phyloP scores from a whole-genome alignment of 2,329 filamentous ascomycete genomes.

The Aureobasidium uvarum region DNA sequence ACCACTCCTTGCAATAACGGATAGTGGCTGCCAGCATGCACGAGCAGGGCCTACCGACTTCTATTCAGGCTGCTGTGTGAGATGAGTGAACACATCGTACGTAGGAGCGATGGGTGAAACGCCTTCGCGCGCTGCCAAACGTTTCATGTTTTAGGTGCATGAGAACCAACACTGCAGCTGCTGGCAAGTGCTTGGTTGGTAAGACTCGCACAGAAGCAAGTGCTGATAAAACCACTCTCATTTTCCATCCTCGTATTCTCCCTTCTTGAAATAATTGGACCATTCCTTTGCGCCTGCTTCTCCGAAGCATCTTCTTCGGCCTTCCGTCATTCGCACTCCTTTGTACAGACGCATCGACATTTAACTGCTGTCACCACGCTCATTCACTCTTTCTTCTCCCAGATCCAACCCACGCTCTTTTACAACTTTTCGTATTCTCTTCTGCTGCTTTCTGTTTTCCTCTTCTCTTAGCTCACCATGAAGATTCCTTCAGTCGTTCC shows the following conservation, averaged over 20 bases:
- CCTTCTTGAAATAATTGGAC: slow-evolving; percentile 13
- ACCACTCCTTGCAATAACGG: slow-evolving; percentile 17
- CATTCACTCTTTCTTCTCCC: neutral
- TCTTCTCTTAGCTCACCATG: slow-evolving; percentile 20
- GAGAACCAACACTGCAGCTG: slow-evolving; percentile 19
- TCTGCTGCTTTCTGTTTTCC: neutral
- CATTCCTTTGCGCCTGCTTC: slow-evolving; percentile 8
- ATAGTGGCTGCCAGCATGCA: slow-evolving; percentile 1
- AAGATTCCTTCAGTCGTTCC: slow-evolving; percentile 26
- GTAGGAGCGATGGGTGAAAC: slow-evolving; percentile 17
- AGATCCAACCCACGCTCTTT: slow-evolving; percentile 17
- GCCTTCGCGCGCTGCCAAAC: slow-evolving; percentile 5
- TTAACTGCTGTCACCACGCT: slow-evolving; percentile 17
- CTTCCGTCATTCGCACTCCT: slow-evolving; percentile 21
- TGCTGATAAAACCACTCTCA: neutral
- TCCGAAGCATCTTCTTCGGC: slow-evolving; percentile 1
- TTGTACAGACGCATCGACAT: slow-evolving; percentile 16
- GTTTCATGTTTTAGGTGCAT: slow-evolving; percentile 24
- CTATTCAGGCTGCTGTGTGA: neutral
- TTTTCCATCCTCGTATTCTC: slow-evolving; percentile 9
- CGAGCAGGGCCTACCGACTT: neutral
- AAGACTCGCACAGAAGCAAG: slow-evolving; percentile 6
- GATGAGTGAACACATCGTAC: slow-evolving; percentile 11
- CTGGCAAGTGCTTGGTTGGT: neutral
- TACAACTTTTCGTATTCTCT: slow-evolving; percentile 9